A percentile compares a stretch with the other conserved stretches of the same genome.
These are phyloP conservation scores for Plicaturopsis crispa DNA, from an alignment of 768 basidiomycete species.

Conservation along the genomic window DNA sequence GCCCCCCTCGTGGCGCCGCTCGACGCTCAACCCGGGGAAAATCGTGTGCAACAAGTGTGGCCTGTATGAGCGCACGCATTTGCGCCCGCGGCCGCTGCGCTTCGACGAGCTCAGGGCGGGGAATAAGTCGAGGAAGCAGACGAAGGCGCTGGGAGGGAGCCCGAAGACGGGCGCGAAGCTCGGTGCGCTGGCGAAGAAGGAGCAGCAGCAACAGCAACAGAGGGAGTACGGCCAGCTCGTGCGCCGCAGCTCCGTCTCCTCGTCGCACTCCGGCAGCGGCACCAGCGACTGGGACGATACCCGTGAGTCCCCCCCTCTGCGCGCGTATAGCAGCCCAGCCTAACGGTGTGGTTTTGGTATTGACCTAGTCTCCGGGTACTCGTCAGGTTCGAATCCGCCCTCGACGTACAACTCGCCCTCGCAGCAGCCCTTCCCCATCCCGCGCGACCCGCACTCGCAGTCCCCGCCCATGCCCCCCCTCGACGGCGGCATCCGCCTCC, in stretches of 20 bases:
- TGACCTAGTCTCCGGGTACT: constrained; percentile 31
- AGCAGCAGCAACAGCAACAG: too few species aligned
- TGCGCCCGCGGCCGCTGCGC: constrained; percentile 74
- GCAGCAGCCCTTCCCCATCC: constrained; percentile 40
- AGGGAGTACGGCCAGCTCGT: constrained; percentile 38
- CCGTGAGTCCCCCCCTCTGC: too few species aligned
- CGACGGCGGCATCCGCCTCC: constrained; percentile 64
- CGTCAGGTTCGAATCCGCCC: constrained; percentile 45
- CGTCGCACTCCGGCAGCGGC: constrained; percentile 48
- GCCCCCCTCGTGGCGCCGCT: constrained; percentile 82
- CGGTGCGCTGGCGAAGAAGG: constrained; percentile 48
- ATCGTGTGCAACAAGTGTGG: constrained; percentile 95
- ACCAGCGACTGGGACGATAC: constrained; percentile 78
- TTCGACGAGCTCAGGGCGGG: constrained; percentile 85
- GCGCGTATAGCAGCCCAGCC: constrained; percentile 1
- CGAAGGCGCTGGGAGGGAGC: constrained; percentile 23
- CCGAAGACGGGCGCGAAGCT: constrained; percentile 29
- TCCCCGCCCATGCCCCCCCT: constrained; percentile 22
- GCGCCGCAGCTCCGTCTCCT: constrained; percentile 59
- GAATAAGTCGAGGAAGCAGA: constrained; percentile 69
- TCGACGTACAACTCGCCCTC: constrained; percentile 42
- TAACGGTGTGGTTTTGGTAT: constrained; percentile 2
- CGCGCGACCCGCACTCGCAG: constrained; percentile 35
- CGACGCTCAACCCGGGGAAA: constrained; percentile 84
- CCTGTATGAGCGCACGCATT: constrained; percentile 83